Conservation (phyloP, 805 yeast species). For the Wickerhamiella azyma region DNA sequence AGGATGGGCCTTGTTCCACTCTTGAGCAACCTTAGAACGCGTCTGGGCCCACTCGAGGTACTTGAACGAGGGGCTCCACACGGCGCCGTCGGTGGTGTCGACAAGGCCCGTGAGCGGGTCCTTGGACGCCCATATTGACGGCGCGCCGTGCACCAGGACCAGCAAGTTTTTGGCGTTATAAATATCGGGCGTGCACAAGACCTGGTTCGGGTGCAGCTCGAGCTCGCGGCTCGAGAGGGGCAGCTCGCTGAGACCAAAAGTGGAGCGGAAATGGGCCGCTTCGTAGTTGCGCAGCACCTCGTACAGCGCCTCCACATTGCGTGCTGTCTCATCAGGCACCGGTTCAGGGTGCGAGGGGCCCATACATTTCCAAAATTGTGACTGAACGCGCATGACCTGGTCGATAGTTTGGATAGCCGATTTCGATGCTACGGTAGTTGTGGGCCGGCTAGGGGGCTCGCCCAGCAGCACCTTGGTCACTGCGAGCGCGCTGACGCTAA, state of each 20-base stretch:
- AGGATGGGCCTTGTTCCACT: too few relatives aligned
- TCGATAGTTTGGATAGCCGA: constrained; percentile 72
- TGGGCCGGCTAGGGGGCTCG: constrained; percentile 75
- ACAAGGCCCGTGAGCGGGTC: constrained; percentile 71
- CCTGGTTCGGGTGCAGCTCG: constrained; percentile 39
- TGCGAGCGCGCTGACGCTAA: constrained; percentile 78
- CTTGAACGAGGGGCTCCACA: constrained; percentile 59
- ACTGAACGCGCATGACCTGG: constrained; percentile 66
- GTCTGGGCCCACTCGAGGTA: constrained; percentile 53
- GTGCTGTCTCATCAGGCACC: background rate
- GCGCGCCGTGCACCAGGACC: constrained; percentile 75
- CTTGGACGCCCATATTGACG: constrained; percentile 79
- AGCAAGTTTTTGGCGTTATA: constrained; percentile 46
- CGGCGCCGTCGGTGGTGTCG: constrained; percentile 55
- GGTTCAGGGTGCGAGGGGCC: constrained; percentile 23
- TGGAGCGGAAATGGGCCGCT: constrained; percentile 35
- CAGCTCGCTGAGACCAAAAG: constrained; percentile 47
- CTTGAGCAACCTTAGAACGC: too few relatives aligned
- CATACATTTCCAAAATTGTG: constrained; percentile 78
- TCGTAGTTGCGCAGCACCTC: constrained; percentile 70
- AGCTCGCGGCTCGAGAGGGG: constrained; percentile 40
- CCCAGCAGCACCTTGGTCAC: constrained; percentile 86
- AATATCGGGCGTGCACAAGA: constrained; percentile 58
- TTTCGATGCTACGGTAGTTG: constrained; percentile 49
- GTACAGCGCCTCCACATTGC: constrained; percentile 29